phyloP scores from a whole-genome alignment of 2,329 filamentous ascomycete genomes.

The Pyricularia grisea region DNA sequence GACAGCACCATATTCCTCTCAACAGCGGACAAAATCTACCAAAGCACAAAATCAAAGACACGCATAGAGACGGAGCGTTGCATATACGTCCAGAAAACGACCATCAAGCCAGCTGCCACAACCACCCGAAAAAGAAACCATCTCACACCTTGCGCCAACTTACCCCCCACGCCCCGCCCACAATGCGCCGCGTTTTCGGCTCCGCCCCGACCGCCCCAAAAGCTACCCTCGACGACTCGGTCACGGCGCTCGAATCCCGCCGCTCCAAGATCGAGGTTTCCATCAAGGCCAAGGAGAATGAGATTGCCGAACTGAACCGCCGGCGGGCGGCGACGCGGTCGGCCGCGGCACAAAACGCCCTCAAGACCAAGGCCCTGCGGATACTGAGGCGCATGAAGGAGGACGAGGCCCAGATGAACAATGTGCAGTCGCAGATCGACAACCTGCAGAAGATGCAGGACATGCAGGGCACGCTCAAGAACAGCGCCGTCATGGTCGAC shows the following conservation, averaged over 20 bases:
- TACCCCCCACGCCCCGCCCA: not conserved
- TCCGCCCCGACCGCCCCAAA: constrained; percentile 69
- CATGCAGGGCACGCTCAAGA: constrained; percentile 98
- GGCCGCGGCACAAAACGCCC: constrained; percentile 15
- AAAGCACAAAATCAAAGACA: not conserved
- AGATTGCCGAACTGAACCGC: constrained; percentile 72
- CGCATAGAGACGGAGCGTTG: not conserved
- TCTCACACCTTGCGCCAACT: not conserved
- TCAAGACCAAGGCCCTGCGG: constrained; percentile 91
- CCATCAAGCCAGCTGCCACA: not conserved
- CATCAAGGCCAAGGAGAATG: constrained; percentile 82
- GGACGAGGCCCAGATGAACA: constrained; percentile 89
- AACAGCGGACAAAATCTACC: not conserved
- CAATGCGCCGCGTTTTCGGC: constrained; percentile 95
- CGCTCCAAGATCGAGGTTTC: constrained; percentile 89
- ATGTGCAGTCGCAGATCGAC: constrained; percentile 90
- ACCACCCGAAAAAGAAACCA: not conserved
- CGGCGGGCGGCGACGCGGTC: constrained; percentile 60
- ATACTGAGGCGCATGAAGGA: constrained; percentile 88
- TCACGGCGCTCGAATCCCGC: constrained; percentile 74
- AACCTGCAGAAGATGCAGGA: constrained; percentile 98
- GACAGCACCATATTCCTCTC: not conserved
- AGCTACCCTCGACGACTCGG: constrained; percentile 76
- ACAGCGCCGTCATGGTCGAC: constrained; percentile 96
- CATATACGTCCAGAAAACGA: not conserved